These are phyloP conservation scores for Aphanomyces cochlioides DNA, from an alignment of 352 stramenopile genomes.

Conservation along the genomic window DNA sequence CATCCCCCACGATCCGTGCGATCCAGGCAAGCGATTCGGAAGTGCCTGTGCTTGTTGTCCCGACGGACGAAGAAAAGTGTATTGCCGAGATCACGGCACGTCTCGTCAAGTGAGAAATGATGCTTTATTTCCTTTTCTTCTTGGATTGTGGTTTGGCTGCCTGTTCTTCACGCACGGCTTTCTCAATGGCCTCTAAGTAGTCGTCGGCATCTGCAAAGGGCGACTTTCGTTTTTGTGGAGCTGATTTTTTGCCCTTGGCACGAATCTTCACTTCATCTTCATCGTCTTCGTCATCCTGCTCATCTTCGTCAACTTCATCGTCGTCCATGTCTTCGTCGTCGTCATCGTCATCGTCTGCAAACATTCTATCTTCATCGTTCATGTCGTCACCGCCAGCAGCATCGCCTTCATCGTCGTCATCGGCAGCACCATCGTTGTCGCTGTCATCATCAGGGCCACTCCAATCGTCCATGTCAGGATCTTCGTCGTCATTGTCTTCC, in stretches of 20 bases:
- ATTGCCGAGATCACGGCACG: constrained; percentile 84
- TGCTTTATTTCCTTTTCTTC: constrained; percentile 9
- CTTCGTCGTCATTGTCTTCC: constrained; percentile 67
- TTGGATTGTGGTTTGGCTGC: neutral
- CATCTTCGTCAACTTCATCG: constrained; percentile 18
- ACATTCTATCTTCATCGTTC: constrained; percentile 38
- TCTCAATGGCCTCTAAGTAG: constrained; percentile 37
- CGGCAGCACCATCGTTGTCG: constrained; percentile 45
- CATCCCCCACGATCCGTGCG: constrained; percentile 51
- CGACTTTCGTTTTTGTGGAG: constrained; percentile 58
- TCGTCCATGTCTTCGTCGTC: constrained; percentile 31
- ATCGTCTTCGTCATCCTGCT: constrained; percentile 36
- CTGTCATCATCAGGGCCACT: constrained; percentile 50
- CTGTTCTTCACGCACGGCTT: neutral
- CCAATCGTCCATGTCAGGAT: constrained; percentile 73
- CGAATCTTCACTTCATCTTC: constrained; percentile 32
- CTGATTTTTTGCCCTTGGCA: constrained; percentile 55
- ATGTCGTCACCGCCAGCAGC: constrained; percentile 31
- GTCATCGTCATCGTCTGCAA: constrained; percentile 35
- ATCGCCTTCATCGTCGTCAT: constrained; percentile 36
- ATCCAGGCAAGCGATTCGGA: constrained; percentile 42
- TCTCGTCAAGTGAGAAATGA: constrained; percentile 35
- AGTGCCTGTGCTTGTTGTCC: constrained; percentile 78
- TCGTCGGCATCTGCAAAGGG: constrained; percentile 74
- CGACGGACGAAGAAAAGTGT: constrained; percentile 87